Conservation (phyloP, 345 rosid genomes). For the Citrus maxima region DNA sequence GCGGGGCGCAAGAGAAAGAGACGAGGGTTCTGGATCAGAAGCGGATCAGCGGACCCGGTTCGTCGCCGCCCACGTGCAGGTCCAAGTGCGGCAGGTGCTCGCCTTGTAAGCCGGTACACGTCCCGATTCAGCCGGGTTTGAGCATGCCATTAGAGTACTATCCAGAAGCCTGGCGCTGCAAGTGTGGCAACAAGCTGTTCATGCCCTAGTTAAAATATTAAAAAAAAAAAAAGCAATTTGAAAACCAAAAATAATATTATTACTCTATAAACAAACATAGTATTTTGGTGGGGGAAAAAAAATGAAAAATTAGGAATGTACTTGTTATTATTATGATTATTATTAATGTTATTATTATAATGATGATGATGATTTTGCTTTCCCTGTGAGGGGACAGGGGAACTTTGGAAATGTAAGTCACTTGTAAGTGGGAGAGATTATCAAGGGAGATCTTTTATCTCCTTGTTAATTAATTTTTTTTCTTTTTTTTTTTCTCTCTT, state of each 20-base stretch:
- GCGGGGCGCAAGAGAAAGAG: slow-evolving; percentile 29
- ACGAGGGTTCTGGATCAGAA: slow-evolving; percentile 35
- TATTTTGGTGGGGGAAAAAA: neutral
- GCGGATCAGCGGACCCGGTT: slow-evolving; percentile 62
- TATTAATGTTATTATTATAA: neutral
- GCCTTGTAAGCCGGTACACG: slow-evolving; percentile 88
- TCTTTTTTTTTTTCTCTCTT: neutral
- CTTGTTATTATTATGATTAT: neutral
- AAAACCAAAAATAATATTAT: neutral
- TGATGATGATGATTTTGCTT: slow-evolving; percentile 15
- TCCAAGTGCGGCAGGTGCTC: slow-evolving; percentile 78
- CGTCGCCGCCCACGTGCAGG: slow-evolving; percentile 83
- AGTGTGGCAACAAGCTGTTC: slow-evolving; percentile 78
- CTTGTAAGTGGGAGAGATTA: slow-evolving; percentile 22
- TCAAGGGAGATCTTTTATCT: slow-evolving; percentile 26
- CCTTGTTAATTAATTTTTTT: neutral
- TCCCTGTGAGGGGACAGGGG: slow-evolving; percentile 20
- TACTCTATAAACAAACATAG: neutral
- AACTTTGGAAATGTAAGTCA: slow-evolving; percentile 42
- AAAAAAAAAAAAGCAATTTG: neutral
- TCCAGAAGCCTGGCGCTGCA: slow-evolving; percentile 99
- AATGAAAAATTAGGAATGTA: neutral
- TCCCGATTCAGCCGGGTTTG: slow-evolving; percentile 76
- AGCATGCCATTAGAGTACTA: slow-evolving; percentile 77
- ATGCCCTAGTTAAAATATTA: slow-evolving; percentile 45